phyloP scores from a whole-genome alignment of 805 yeast genomes.

The Saturnispora besseyi region DNA sequence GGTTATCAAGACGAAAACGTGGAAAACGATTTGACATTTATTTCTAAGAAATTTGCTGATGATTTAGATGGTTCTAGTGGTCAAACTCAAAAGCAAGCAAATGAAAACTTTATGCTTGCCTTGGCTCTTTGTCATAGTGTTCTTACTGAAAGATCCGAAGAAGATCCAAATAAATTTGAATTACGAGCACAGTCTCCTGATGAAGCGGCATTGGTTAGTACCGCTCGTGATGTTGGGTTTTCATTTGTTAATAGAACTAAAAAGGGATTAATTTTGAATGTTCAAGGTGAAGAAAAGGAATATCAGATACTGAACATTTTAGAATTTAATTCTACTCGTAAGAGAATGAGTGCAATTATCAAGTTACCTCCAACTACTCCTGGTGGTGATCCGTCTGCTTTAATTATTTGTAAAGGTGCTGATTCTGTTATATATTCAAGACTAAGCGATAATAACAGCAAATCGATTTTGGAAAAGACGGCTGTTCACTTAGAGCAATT shows the following conservation, averaged over 20 bases:
- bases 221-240: constrained; percentile 73
- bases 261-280: constrained; percentile 54
- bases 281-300: constrained; percentile 63
- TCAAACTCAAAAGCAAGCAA: constrained; percentile 43
- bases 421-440: constrained; percentile 72
- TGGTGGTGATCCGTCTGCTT: constrained; percentile 46
- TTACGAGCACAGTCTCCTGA: constrained; percentile 79
- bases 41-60: constrained; percentile 55
- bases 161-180: constrained; percentile 44
- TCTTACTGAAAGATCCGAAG: constrained; percentile 55
- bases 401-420: constrained; percentile 77
- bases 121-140: constrained; percentile 76
- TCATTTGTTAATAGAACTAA: constrained; percentile 58
- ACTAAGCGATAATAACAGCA: constrained; percentile 39
- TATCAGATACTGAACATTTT: constrained; percentile 61
- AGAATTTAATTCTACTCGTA: constrained; percentile 78
- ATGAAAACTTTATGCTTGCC: constrained; percentile 69
- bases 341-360: constrained; percentile 78
- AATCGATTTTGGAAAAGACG: constrained; percentile 43
- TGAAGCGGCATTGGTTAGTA: constrained; percentile 77
- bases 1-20: constrained; percentile 30
- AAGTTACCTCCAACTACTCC: constrained; percentile 47
- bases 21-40: constrained; percentile 53
- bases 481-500: constrained; percentile 68
- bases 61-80: constrained; percentile 50